phyloP scores from a whole-genome alignment of 1,139 yeast species.

The Yamadazyma blattariae region DNA sequence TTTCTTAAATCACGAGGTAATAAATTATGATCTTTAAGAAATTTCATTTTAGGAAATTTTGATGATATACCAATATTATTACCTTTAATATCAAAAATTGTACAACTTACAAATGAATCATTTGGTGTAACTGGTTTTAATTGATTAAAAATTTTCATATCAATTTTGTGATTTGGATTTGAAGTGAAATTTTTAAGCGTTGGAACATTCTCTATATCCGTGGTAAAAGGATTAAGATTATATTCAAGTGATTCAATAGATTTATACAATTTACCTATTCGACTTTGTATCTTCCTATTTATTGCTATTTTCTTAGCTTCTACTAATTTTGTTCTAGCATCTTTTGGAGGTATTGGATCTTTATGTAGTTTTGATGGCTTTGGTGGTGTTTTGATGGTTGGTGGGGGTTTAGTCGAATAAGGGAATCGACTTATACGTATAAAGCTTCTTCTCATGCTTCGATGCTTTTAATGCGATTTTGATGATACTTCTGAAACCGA shows the following conservation, averaged over 20 bases:
- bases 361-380: too few species aligned
- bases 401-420: neutral
- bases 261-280: constrained; percentile 3
- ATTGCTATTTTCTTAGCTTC: neutral
- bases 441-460: too few species aligned
- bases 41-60: constrained; percentile 72
- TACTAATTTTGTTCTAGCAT: too few species aligned
- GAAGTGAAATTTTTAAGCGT: constrained; percentile 15
- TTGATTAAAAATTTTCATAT: constrained; percentile 20
- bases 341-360: too few species aligned
- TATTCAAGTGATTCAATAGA: constrained; percentile 1
- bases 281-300: neutral
- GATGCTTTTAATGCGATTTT: too few species aligned
- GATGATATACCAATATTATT: constrained; percentile 71
- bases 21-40: constrained; percentile 71
- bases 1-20: constrained; percentile 82
- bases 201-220: constrained; percentile 12
- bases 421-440: neutral
- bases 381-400: too few species aligned
- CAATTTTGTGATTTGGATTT: constrained; percentile 13
- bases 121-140: constrained; percentile 59
- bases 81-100: constrained; percentile 74
- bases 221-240: constrained; percentile 11
- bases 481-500: too few species aligned
- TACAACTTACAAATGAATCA: constrained; percentile 59